These are phyloP conservation scores for Monosporascus sp. DNA, from an alignment of 2,329 filamentous ascomycete genomes.

Conservation along the genomic window DNA sequence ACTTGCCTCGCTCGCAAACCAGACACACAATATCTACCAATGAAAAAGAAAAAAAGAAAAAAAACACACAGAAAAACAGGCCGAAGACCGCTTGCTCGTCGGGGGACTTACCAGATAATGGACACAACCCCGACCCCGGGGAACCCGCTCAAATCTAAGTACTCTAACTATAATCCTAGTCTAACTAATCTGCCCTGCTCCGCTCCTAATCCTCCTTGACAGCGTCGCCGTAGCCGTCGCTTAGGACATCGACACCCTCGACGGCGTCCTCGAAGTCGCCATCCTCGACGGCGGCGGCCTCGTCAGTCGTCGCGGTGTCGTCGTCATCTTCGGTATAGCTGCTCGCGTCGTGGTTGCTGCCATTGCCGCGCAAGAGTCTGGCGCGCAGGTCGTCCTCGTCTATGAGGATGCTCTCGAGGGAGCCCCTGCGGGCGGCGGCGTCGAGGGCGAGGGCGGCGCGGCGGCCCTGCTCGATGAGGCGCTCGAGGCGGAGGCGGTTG, in stretches of 20 bases:
- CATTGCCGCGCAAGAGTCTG: constrained; percentile 35
- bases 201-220: background rate
- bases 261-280: constrained; percentile 15
- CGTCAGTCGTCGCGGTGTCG: constrained; percentile 25
- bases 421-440: constrained; percentile 40
- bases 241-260: constrained; percentile 6
- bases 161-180: too few relatives aligned
- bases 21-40: too few relatives aligned
- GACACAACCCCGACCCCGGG: too few relatives aligned
- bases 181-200: too few relatives aligned
- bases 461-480: constrained; percentile 55
- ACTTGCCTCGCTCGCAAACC: too few relatives aligned
- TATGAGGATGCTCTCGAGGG: constrained; percentile 51
- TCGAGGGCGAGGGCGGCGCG: constrained; percentile 46
- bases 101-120: too few relatives aligned
- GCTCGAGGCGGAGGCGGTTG: constrained; percentile 81
- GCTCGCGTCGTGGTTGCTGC: background rate
- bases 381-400: constrained; percentile 52
- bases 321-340: constrained; percentile 17
- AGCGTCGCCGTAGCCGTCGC: background rate
- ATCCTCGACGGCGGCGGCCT: constrained; percentile 15
- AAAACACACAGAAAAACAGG: too few relatives aligned
- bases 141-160: too few relatives aligned
- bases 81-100: too few relatives aligned
- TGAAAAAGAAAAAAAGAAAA: too few relatives aligned